Evolutionary conservation across 2,329 filamentous ascomycete genomes (phyloP), one percentile per base, ranked within the genome.

Genomic region (Metarhizium humberi): DNA sequence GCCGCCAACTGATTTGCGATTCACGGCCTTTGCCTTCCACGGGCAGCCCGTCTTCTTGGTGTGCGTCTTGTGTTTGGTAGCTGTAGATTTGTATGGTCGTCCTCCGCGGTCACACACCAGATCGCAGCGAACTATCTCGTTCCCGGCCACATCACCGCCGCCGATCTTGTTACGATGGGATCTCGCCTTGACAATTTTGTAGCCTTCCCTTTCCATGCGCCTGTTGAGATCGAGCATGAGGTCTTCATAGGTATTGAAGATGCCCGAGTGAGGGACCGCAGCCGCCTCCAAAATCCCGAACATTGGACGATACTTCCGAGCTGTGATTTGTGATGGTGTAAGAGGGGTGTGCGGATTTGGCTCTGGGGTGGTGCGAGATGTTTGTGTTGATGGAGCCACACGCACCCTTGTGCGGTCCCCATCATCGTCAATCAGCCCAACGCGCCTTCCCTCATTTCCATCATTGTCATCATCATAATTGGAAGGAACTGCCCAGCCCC

Each of bases 41-140:
- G 73, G 73, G 29, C 73, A 75, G 51, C 72, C 70, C 0, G 73
- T 75, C 65, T 75, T 75, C 61, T 75, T 75, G 7, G 73, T 75
- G 29, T 71, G 69, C 6, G 73, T 73, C 62, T 75, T 75, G 59
- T 73, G 71, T 62, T 74, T 74, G 5, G 71, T 75, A 6, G 73
- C 73, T 62, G 69, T 67, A 57, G 71, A 73, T 48, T 72, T 71
- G 60, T 75, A 75, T 10, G 73, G 71, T 43, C 72, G 66, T 29
- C 73, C 73, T 51, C 73, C 73, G 49, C 73, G 69, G 58, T 75
- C 71, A 61, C 73, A 75, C n/a, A 75, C 73, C 2, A 75, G 69
- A 61, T 75, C 73, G 57, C 70, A 73, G 56, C 73, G 70, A 38
- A 75, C 69, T 53, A 75, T 73, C 47, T 73, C 71, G 60, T 73